Base-by-base conservation (phyloP, 768 basidiomycete genomes). In the Phanerodontia chrysosporium region DNA sequence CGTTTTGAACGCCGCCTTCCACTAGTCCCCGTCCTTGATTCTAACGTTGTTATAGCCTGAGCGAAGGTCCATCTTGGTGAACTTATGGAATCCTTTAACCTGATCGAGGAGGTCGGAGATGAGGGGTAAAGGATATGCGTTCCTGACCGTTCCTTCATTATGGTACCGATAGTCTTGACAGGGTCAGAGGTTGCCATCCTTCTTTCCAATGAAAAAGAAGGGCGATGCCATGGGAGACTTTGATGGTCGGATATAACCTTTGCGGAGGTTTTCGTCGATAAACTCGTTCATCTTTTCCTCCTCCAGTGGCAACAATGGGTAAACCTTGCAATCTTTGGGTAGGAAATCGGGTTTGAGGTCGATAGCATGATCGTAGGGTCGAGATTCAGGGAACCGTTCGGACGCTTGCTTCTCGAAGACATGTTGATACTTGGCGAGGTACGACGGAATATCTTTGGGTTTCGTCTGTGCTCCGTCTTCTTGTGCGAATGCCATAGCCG, bases 1-100 rank as follows among this genome's bases (percentile, higher is more conserved):
- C 0, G 74, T 77, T 3, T 62, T 45, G 58, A 83, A 74, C 10
- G 69, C 74, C 2, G 70, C 75, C 59, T 77, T 80, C 70, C 67
- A 74, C 60, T 78, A 66, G 58, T 80, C 71, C 1, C 76, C 77
- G 36, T 73, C 67, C 18, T 69, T 69, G 52, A 80, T 72, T 4
- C 67, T 58, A 4, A 75, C 52, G 18, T 70, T 70, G 51, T 74
- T 69, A 59, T 72, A 76, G 1, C 66, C 72, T 22, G 62, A 64
- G 0, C 66, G 62, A 2, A 75, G 61, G 55, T 75, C 72, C 45
- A 73, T 30, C 52, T 69, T 70, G 51, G 70, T 69, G 66, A 71
- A 73, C 53, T 32, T 45, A 60, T 16, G 2, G 3, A 14, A 52
- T 9, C 60, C 46, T 51, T 48, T 21, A 49, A 68, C 45, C 35